A percentile compares a stretch with the other conserved stretches of the same genome.
Evolutionary conservation across 306 rosid genomes (phyloP).

Genomic region (Chamaecrista fasciculata): DNA sequence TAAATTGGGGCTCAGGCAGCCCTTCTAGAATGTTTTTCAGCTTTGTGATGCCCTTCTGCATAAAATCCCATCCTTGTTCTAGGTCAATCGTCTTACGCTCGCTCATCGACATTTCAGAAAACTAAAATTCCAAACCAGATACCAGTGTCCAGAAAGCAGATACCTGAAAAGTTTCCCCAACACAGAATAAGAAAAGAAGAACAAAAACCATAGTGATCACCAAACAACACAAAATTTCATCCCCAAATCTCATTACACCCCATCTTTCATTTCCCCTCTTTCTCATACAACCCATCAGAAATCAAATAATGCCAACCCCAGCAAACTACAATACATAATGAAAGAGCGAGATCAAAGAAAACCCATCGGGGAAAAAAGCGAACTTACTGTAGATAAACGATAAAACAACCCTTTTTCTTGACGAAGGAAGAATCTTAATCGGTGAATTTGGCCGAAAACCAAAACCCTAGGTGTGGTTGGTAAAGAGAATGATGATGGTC

Average conservation of each 20-base stretch:
- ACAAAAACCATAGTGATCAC: background rate
- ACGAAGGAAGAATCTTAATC: background rate
- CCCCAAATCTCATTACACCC: too few species aligned
- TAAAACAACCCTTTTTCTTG: background rate
- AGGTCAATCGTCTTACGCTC: conserved; percentile 53
- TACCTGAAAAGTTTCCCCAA: too few species aligned
- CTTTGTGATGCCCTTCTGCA: conserved; percentile 56
- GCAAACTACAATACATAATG: background rate
- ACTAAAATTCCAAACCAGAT: background rate
- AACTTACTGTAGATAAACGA: background rate
- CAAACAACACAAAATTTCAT: too few species aligned
- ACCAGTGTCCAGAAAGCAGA: conserved; percentile 24
- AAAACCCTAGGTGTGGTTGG: conserved; percentile 36
- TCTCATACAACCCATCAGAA: background rate
- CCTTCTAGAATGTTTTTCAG: conserved; percentile 68
- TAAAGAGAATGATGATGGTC: background rate
- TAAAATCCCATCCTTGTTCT: conserved; percentile 65
- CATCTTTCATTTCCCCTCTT: background rate
- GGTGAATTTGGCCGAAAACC: background rate
- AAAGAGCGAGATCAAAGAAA: background rate
- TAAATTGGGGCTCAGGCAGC: conserved; percentile 55
- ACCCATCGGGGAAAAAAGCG: background rate
- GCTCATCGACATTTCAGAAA: conserved; percentile 37
- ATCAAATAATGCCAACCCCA: background rate
- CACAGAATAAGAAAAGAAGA: too few species aligned